Conservation (phyloP, 2,329 filamentous ascomycete species). For the Botrytis medusae region DNA sequence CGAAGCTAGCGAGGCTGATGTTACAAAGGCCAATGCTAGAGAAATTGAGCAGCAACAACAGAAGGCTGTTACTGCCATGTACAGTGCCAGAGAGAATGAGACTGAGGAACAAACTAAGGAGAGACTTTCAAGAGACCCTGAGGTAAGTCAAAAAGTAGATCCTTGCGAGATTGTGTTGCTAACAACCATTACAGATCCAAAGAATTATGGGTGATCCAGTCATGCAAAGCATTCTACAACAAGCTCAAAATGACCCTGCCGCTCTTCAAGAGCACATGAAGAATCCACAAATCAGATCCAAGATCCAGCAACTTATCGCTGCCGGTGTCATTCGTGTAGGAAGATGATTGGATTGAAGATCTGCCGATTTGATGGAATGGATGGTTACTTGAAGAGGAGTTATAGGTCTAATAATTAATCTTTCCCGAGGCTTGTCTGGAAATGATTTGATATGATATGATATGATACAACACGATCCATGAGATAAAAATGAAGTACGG, state of each 20-base stretch:
- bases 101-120: conserved; percentile 94
- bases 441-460: conserved; percentile 8
- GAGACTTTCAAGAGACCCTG: conserved; percentile 84
- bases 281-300: conserved; percentile 79
- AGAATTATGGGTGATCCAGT: conserved; percentile 90
- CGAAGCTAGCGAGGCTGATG: conserved; percentile 76
- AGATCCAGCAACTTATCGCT: conserved; percentile 64
- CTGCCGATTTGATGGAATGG: conserved; percentile 3
- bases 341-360: conserved; percentile 34
- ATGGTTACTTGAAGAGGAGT: neutral
- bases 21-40: conserved; percentile 72
- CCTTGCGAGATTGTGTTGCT: conserved; percentile 13
- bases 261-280: conserved; percentile 97
- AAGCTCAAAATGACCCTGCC: conserved; percentile 89
- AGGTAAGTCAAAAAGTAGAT: conserved; percentile 56
- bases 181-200: conserved; percentile 61
- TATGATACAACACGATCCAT: neutral
- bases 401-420: conserved; percentile 13
- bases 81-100: conserved; percentile 86
- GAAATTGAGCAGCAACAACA: conserved; percentile 95
- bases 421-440: conserved; percentile 1
- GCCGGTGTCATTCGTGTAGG: conserved; percentile 88
- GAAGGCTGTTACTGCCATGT: conserved; percentile 90
- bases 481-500: conserved; percentile 3
- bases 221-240: conserved; percentile 96